phyloP scores from a whole-genome alignment of 306 rosid genomes.

The Erythrophleum fordii region DNA sequence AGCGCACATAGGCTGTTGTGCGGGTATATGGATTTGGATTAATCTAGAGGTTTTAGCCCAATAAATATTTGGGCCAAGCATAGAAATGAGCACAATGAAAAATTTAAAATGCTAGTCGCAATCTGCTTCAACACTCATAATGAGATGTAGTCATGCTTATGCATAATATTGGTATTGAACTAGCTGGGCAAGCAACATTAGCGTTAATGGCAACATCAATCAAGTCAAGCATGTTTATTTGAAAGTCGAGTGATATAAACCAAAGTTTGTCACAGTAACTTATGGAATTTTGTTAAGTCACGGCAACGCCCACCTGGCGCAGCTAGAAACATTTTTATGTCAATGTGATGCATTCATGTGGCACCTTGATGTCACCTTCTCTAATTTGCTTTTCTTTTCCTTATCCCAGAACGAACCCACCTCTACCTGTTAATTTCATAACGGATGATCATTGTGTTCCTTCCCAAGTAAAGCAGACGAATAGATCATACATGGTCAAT shows the following conservation, averaged over 20 bases:
- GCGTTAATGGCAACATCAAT: background rate
- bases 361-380: background rate
- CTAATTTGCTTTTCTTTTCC: background rate
- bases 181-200: background rate
- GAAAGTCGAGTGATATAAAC: background rate
- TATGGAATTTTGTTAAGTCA: conserved; percentile 14
- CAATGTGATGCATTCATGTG: background rate
- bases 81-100: no score
- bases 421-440: background rate
- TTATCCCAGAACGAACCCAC: background rate
- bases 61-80: no score
- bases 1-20: background rate
- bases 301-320: background rate
- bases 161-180: no score
- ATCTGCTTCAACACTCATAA: background rate
- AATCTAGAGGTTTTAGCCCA: background rate
- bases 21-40: background rate
- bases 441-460: background rate
- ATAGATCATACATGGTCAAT: no score
- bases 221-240: no score
- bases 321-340: no score
- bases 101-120: background rate
- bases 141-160: no score
- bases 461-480: no score
- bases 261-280: background rate